Evolutionary conservation across 2,329 filamentous ascomycete genomes (phyloP).

Genomic region (Xylariaceae sp.): DNA sequence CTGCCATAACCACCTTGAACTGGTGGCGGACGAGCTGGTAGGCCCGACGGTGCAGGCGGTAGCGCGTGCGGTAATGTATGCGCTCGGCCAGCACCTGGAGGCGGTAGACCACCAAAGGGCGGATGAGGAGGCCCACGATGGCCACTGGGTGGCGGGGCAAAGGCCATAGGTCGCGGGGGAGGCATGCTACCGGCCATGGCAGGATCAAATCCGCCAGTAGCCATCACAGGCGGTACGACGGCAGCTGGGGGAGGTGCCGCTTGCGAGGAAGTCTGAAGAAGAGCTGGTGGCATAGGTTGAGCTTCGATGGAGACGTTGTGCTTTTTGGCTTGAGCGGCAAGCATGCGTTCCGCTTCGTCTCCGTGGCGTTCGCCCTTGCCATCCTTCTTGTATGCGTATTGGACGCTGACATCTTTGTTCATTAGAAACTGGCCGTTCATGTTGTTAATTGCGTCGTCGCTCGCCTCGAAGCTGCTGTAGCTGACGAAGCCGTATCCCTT

Average conservation of each 20-base stretch:
- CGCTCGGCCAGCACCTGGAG: slow-evolving; percentile 39
- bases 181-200: slow-evolving; percentile 45
- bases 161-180: slow-evolving; percentile 48
- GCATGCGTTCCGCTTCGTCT: slow-evolving; percentile 88
- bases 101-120: slow-evolving; percentile 46
- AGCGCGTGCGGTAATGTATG: slow-evolving; percentile 54
- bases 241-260: slow-evolving; percentile 35
- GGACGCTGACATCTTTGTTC: slow-evolving; percentile 94
- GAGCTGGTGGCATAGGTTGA: slow-evolving; percentile 76
- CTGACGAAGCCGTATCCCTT: slow-evolving; percentile 98
- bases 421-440: slow-evolving; percentile 97
- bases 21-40: slow-evolving; percentile 73
- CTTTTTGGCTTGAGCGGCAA: slow-evolving; percentile 91
- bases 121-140: slow-evolving; percentile 42
- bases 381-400: slow-evolving; percentile 99
- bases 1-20: slow-evolving; percentile 73
- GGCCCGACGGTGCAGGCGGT: slow-evolving; percentile 63
- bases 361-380: slow-evolving; percentile 96
- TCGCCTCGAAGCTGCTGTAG: slow-evolving; percentile 91
- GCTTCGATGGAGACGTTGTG: slow-evolving; percentile 88
- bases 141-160: slow-evolving; percentile 38
- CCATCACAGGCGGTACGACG: slow-evolving; percentile 34
- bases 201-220: slow-evolving; percentile 38
- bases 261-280: slow-evolving; percentile 58
- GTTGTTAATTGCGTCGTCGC: slow-evolving; percentile 87